phyloP scores from a whole-genome alignment of 2,329 filamentous ascomycete species.

The Kalmusia sp. region DNA sequence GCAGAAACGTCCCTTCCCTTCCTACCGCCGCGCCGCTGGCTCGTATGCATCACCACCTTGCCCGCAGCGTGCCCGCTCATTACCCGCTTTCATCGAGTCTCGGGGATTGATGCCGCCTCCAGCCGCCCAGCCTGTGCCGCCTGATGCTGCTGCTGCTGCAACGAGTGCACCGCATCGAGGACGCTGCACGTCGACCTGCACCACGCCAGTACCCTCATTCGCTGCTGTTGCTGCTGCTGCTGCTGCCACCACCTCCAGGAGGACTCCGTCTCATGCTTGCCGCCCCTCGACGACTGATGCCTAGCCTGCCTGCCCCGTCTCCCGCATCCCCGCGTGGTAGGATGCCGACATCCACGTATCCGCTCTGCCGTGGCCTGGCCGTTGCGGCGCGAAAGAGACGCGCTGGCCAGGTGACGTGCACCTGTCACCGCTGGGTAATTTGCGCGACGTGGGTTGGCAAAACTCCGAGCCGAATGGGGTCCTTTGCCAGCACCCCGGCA shows the following conservation, averaged over 20 bases:
- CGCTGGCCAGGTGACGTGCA: background rate
- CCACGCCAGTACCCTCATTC: background rate
- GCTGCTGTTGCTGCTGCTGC: background rate
- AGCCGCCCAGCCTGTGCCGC: background rate
- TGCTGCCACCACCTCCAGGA: background rate
- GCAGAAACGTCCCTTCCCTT: no score
- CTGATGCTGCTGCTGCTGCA: background rate
- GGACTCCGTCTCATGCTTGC: no score
- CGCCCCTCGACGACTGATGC: background rate
- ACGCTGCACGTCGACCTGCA: background rate
- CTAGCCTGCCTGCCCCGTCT: background rate
- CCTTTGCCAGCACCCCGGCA: background rate
- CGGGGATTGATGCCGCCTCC: no score
- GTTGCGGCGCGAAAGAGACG: background rate
- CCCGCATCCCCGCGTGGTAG: background rate
- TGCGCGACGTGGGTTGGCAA: background rate
- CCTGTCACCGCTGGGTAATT: slow-evolving; percentile 5
- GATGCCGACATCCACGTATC: no score
- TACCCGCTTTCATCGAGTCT: no score
- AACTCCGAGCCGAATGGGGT: background rate
- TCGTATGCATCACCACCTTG: background rate
- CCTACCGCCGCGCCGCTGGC: background rate
- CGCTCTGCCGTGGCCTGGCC: no score
- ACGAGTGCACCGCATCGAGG: background rate
- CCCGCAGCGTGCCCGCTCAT: no score